Conservation (phyloP, 2,329 filamentous ascomycete species). For the Sporothrix euskadiensis region DNA sequence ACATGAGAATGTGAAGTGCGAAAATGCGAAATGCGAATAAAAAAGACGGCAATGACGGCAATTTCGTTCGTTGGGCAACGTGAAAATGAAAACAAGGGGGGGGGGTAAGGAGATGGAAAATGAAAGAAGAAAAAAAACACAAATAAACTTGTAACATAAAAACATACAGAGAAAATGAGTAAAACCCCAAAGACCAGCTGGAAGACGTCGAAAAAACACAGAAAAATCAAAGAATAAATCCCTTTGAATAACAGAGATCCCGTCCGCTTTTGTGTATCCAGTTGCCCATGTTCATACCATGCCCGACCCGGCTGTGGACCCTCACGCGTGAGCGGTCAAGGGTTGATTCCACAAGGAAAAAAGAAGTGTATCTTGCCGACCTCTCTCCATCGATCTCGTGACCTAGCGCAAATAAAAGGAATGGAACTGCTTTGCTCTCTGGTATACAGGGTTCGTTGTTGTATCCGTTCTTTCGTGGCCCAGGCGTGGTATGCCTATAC, state of each 20-base stretch:
- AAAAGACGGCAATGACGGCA: constrained; percentile 4
- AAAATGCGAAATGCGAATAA: constrained; percentile 11
- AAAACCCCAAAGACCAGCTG: constrained; percentile 27
- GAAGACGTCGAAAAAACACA: constrained; percentile 31
- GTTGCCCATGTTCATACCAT: constrained; percentile 38
- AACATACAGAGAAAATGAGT: neutral
- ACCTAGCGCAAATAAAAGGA: constrained; percentile 30
- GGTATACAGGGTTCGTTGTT: constrained; percentile 29
- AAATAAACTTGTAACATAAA: constrained; percentile 26
- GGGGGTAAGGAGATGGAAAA: constrained; percentile 19
- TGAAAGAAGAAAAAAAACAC: constrained; percentile 15
- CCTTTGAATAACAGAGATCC: constrained; percentile 25
- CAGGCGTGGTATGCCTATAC: constrained; percentile 27
- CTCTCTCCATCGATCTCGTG: constrained; percentile 33
- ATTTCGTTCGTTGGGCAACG: constrained; percentile 12
- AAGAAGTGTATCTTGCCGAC: constrained; percentile 38
- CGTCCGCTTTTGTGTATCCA: constrained; percentile 38
- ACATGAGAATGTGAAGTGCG: constrained; percentile 29
- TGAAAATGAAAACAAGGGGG: neutral
- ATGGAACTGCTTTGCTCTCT: constrained; percentile 24
- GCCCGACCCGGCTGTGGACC: constrained; percentile 35
- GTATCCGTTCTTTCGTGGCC: constrained; percentile 29
- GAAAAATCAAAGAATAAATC: constrained; percentile 33
- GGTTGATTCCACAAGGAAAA: constrained; percentile 36
- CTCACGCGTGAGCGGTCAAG: constrained; percentile 35